phyloP scores from a whole-genome alignment of 768 basidiomycete species.

The Xanthoconium purpureum region DNA sequence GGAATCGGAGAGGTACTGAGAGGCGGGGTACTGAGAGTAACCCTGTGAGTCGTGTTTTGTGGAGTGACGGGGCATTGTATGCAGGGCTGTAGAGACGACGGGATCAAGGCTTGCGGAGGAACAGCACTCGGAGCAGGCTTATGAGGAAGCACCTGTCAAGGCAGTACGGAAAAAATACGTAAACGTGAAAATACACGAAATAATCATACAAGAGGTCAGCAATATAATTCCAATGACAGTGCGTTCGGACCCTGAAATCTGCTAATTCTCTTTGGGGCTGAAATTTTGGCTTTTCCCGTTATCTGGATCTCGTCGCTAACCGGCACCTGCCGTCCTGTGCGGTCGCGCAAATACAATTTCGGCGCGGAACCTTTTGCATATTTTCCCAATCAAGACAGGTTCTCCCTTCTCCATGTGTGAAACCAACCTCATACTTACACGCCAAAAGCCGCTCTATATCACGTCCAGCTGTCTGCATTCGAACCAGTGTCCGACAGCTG shows the following conservation, averaged over 20 bases:
- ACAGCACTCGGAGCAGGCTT: conserved; percentile 26
- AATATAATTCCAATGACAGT: conserved; percentile 28
- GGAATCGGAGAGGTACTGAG: conserved; percentile 27
- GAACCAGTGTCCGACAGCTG: neutral
- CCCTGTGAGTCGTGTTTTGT: conserved; percentile 23
- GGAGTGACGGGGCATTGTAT: conserved; percentile 32
- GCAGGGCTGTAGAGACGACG: conserved; percentile 31
- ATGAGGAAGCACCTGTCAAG: conserved; percentile 37
- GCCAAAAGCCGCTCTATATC: conserved; percentile 12
- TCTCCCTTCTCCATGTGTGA: conserved; percentile 18
- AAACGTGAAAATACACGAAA: conserved; percentile 28
- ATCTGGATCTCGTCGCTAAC: conserved; percentile 31
- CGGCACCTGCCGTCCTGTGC: conserved; percentile 29
- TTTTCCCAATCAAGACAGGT: conserved; percentile 4
- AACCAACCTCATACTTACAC: conserved; percentile 10
- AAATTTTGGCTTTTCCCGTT: conserved; percentile 34
- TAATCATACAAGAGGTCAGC: conserved; percentile 16
- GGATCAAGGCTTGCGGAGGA: conserved; percentile 26
- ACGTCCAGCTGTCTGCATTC: conserved; percentile 3
- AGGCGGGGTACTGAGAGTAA: conserved; percentile 23
- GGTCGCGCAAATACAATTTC: conserved; percentile 31
- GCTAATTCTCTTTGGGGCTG: conserved; percentile 25
- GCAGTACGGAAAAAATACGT: conserved; percentile 38
- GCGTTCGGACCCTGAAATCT: conserved; percentile 34
- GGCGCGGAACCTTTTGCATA: conserved; percentile 28